Percentiles rank a stretch among this genome's conserved stretches.
Evolutionary conservation across 2,329 filamentous ascomycete species (phyloP).

Genomic region (Aspergillus sp.): DNA sequence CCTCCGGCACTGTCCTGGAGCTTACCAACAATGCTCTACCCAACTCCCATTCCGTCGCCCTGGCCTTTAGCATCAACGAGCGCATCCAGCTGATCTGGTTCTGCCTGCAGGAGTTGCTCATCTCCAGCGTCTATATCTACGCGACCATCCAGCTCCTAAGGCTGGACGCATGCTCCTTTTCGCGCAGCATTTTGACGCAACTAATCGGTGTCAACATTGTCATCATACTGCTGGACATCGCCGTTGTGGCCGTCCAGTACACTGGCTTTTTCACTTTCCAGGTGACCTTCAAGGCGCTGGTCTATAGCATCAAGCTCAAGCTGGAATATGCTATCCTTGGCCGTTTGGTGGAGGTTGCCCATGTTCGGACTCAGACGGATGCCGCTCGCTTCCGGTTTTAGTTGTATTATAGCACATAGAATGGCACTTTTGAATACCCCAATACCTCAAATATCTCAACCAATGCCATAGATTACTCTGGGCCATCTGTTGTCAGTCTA

Average conservation of each 20-base stretch:
- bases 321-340: constrained; percentile 34
- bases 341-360: constrained; percentile 13
- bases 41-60: no score
- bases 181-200: constrained; percentile 27
- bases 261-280: constrained; percentile 29
- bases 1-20: no score
- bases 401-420: no score
- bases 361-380: no score
- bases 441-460: no score
- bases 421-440: no score
- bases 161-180: not conserved
- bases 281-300: constrained; percentile 28
- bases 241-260: constrained; percentile 27
- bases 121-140: constrained; percentile 43
- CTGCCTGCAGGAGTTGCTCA: constrained; percentile 44
- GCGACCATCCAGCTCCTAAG: constrained; percentile 42
- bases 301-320: constrained; percentile 36
- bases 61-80: constrained; percentile 34
- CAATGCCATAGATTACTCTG: no score
- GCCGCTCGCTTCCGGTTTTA: no score
- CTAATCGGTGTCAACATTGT: constrained; percentile 36
- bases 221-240: constrained; percentile 33
- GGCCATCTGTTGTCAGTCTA: no score
- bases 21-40: no score
- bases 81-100: constrained; percentile 47